phyloP scores from a whole-genome alignment of 2,329 filamentous ascomycete species.

The Fusarium sp. region DNA sequence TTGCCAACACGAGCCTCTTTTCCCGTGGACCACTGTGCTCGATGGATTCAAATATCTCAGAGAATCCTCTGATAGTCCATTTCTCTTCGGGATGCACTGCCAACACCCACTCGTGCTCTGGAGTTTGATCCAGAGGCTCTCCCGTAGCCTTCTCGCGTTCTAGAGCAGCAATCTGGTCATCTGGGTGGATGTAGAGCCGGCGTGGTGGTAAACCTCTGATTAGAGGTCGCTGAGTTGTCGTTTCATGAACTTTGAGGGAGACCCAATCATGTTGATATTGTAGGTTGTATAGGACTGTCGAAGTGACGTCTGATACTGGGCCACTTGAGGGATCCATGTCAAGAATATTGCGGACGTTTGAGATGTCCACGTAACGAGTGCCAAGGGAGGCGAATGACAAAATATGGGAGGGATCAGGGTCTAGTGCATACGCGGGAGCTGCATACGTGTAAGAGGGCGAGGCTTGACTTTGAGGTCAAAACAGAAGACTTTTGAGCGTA shows the following conservation, averaged over 20 bases:
- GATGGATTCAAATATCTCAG: constrained; percentile 77
- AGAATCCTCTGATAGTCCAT: constrained; percentile 76
- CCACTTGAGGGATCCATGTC: constrained; percentile 31
- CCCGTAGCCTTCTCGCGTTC: constrained; percentile 68
- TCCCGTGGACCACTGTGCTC: constrained; percentile 61
- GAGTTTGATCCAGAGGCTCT: constrained; percentile 60
- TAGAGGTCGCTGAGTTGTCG: constrained; percentile 66
- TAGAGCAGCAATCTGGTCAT: constrained; percentile 82
- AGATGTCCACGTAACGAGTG: constrained; percentile 13
- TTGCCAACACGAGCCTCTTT: constrained; percentile 81
- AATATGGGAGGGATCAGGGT: background rate
- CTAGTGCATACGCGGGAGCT: constrained; percentile 10
- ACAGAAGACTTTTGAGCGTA: background rate
- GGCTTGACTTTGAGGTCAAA: background rate
- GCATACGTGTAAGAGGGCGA: constrained; percentile 16
- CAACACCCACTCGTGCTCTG: constrained; percentile 81
- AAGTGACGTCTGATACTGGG: constrained; percentile 48
- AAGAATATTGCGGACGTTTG: constrained; percentile 5
- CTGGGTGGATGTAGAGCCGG: constrained; percentile 82
- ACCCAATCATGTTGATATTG: constrained; percentile 83
- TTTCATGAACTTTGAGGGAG: constrained; percentile 67
- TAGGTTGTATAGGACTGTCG: constrained; percentile 76
- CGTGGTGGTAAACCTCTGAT: constrained; percentile 80
- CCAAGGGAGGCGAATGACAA: constrained; percentile 12
- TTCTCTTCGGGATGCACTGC: constrained; percentile 80